Conservation (phyloP, 2,329 filamentous ascomycete genomes). For the Fusarium longipes region DNA sequence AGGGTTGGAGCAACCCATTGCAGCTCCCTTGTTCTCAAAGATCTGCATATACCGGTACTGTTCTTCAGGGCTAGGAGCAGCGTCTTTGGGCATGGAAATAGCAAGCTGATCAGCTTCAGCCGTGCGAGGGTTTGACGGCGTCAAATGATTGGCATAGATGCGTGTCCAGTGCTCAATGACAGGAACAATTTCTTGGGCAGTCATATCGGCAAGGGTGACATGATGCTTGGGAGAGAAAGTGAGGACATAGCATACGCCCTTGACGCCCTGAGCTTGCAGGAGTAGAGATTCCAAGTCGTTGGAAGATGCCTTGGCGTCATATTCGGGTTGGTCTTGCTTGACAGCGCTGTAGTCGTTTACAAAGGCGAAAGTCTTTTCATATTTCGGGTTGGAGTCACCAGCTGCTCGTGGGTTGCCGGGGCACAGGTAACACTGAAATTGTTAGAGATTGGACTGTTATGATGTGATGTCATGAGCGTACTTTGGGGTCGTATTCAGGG, state of each 20-base stretch:
- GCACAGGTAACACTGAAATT: constrained; percentile 85
- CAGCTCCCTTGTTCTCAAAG: constrained; percentile 97
- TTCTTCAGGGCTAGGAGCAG: constrained; percentile 65
- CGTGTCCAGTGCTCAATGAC: constrained; percentile 92
- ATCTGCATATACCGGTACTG: constrained; percentile 99
- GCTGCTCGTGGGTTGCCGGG: constrained; percentile 90
- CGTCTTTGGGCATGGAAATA: constrained; percentile 53
- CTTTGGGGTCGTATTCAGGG: constrained; percentile 83
- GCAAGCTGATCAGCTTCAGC: constrained; percentile 54
- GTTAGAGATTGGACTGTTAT: constrained; percentile 17
- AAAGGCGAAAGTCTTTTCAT: constrained; percentile 89
- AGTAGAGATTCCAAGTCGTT: constrained; percentile 78
- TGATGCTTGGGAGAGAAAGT: constrained; percentile 94
- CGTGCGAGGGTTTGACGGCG: constrained; percentile 73
- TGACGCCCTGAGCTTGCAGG: constrained; percentile 85
- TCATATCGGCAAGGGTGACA: constrained; percentile 91
- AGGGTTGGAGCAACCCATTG: constrained; percentile 99
- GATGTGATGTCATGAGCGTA: constrained; percentile 48
- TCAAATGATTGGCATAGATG: constrained; percentile 85
- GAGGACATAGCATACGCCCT: constrained; percentile 95
- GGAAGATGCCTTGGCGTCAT: constrained; percentile 60
- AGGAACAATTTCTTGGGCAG: constrained; percentile 78
- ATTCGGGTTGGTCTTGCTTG: constrained; percentile 90
- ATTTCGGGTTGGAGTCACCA: constrained; percentile 87
- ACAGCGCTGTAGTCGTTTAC: constrained; percentile 98